Conservation (phyloP, 306 rosid species). For the Pueraria montana region DNA sequence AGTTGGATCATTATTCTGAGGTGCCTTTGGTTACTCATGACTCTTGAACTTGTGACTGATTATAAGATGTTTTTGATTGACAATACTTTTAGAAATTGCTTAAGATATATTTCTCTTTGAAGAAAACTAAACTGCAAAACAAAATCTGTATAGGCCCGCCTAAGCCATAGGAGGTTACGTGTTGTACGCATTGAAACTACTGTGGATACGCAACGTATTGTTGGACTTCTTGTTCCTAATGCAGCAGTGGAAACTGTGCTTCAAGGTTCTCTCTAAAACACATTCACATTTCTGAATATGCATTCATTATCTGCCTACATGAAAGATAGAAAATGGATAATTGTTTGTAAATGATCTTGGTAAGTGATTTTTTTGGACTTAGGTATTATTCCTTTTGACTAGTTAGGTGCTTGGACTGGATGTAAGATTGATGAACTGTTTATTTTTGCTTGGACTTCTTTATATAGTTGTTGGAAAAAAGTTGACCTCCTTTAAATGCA, state of each 20-base stretch:
- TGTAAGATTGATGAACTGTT: neutral
- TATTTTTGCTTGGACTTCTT: neutral
- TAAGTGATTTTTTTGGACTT: conserved; percentile 17
- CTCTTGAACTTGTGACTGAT: conserved; percentile 3
- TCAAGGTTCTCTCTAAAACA: conserved; percentile 66
- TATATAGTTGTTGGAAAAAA: neutral
- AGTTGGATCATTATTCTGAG: conserved; percentile 12
- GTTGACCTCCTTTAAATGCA: neutral
- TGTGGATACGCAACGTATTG: conserved; percentile 77
- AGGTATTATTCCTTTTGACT: neutral
- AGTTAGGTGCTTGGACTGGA: neutral
- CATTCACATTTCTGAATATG: conserved; percentile 21
- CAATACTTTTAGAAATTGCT: conserved; percentile 11
- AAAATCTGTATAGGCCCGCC: conserved; percentile 71
- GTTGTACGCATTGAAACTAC: conserved; percentile 96
- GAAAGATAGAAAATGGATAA: conserved; percentile 27
- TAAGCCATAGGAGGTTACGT: conserved; percentile 91
- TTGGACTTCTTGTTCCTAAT: conserved; percentile 95
- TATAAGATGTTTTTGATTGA: conserved; percentile 16
- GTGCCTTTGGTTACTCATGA: neutral
- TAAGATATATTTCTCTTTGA: conserved; percentile 1
- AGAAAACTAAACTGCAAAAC: conserved; percentile 34
- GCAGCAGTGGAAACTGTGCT: conserved; percentile 95
- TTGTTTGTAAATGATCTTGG: conserved; percentile 5
- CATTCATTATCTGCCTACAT: conserved; percentile 25